Conservation (phyloP, 2,329 filamentous ascomycete genomes). For the Samsoniella hepiali region DNA sequence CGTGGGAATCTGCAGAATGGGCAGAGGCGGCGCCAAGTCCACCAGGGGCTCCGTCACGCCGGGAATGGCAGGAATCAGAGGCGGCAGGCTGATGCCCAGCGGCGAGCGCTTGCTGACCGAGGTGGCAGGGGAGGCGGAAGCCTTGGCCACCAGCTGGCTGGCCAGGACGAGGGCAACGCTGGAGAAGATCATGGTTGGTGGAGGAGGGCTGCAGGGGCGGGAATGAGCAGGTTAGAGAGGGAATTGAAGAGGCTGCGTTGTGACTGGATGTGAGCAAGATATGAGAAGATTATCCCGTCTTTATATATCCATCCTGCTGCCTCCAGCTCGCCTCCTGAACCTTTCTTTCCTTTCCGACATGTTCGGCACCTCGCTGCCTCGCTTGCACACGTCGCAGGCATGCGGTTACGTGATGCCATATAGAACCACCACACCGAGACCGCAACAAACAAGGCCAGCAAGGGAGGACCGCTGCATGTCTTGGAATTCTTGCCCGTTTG, state of each 20-base stretch:
- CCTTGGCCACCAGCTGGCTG: slow-evolving; percentile 15
- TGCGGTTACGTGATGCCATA: neutral
- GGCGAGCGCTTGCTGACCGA: slow-evolving; percentile 22
- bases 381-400: neutral
- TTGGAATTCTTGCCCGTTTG: slow-evolving; percentile 1
- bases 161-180: slow-evolving; percentile 1
- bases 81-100: slow-evolving; percentile 44
- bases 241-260: neutral
- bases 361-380: neutral
- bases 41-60: slow-evolving; percentile 57
- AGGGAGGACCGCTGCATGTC: slow-evolving; percentile 4
- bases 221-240: slow-evolving; percentile 2
- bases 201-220: neutral
- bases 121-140: neutral
- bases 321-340: neutral
- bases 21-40: slow-evolving; percentile 49
- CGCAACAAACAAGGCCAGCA: neutral
- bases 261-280: neutral
- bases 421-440: neutral
- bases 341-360: neutral
- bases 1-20: slow-evolving; percentile 57
- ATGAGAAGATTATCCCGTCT: slow-evolving; percentile 12
- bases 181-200: slow-evolving; percentile 15
- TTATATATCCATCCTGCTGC: neutral
- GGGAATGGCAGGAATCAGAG: slow-evolving; percentile 56